Conservation (phyloP, 2,329 filamentous ascomycete species). For the Helicocarpus griseus region DNA sequence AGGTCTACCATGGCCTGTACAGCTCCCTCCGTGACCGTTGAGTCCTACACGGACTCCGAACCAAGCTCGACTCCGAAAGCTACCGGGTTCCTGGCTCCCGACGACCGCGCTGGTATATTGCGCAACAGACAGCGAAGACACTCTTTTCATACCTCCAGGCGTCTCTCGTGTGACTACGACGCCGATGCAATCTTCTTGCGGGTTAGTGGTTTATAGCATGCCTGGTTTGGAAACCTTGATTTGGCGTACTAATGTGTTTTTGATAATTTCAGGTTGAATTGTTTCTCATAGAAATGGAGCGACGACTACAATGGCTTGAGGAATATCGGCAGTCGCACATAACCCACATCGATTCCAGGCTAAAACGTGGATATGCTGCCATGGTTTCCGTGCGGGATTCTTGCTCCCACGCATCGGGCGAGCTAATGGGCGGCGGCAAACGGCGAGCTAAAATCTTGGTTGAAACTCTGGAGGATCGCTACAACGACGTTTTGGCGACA, state of each 20-base stretch:
- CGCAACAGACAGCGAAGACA: conserved; percentile 34
- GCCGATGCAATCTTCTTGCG: conserved; percentile 37
- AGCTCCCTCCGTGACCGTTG: conserved; percentile 30
- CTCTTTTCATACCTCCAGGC: conserved; percentile 35
- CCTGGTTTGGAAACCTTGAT: no score
- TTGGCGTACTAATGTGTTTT: background rate
- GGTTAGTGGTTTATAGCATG: no score
- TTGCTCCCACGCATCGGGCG: conserved; percentile 83
- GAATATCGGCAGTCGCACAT: conserved; percentile 75
- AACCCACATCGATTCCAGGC: conserved; percentile 69
- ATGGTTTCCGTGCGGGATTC: conserved; percentile 77
- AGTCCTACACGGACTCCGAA: conserved; percentile 23
- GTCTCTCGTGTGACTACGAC: conserved; percentile 35
- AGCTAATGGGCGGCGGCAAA: conserved; percentile 77
- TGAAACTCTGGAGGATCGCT: conserved; percentile 79
- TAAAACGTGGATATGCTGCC: conserved; percentile 76
- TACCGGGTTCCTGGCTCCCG: conserved; percentile 21
- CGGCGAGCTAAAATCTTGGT: conserved; percentile 80
- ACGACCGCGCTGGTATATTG: conserved; percentile 25
- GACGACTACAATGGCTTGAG: conserved; percentile 79
- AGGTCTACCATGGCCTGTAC: conserved; percentile 28
- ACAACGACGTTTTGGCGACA: conserved; percentile 73
- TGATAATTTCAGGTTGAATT: conserved; percentile 31
- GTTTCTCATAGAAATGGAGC: conserved; percentile 68
- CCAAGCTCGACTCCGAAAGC: conserved; percentile 9